These are phyloP conservation scores for Coriolopsis trogii DNA, from an alignment of 1,284 basidiomycete genomes.

Conservation along the genomic window DNA sequence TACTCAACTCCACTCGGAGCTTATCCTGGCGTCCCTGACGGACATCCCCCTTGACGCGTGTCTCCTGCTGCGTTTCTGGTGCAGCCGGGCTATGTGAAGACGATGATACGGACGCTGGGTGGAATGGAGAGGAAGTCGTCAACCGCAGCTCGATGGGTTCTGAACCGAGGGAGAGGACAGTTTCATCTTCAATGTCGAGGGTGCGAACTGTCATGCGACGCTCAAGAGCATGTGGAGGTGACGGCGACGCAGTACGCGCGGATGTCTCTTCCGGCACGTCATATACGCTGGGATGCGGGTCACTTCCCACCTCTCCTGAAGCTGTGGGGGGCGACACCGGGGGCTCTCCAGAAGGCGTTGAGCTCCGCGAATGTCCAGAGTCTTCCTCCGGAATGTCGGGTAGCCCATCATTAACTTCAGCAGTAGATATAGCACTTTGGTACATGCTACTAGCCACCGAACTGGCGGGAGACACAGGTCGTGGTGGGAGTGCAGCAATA, in stretches of 20 bases:
- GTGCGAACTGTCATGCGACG: conserved; percentile 8
- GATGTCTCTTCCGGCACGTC: too few species aligned
- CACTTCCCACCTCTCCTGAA: background rate
- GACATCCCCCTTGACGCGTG: background rate
- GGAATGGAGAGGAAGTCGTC: conserved; percentile 43
- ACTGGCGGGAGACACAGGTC: conserved; percentile 47
- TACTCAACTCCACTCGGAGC: conserved; percentile 34
- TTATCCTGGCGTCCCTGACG: conserved; percentile 14
- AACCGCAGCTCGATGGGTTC: conserved; percentile 59
- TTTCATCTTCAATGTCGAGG: conserved; percentile 41
- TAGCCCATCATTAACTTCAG: conserved; percentile 19
- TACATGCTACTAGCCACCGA: conserved; percentile 54
- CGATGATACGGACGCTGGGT: background rate
- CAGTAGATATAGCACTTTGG: conserved; percentile 68
- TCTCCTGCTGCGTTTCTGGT: background rate
- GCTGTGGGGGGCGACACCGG: background rate
- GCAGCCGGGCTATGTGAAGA: background rate
- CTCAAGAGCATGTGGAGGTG: conserved; percentile 3
- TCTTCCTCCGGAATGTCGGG: conserved; percentile 17
- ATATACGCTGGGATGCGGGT: background rate
- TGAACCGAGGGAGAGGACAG: conserved; percentile 57
- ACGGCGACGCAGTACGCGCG: background rate
- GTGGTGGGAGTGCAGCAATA: conserved; percentile 54
- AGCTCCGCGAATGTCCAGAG: background rate
- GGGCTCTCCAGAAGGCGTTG: conserved; percentile 2